phyloP scores from a whole-genome alignment of 2,329 filamentous ascomycete genomes.

The Talaromyces sp. region DNA sequence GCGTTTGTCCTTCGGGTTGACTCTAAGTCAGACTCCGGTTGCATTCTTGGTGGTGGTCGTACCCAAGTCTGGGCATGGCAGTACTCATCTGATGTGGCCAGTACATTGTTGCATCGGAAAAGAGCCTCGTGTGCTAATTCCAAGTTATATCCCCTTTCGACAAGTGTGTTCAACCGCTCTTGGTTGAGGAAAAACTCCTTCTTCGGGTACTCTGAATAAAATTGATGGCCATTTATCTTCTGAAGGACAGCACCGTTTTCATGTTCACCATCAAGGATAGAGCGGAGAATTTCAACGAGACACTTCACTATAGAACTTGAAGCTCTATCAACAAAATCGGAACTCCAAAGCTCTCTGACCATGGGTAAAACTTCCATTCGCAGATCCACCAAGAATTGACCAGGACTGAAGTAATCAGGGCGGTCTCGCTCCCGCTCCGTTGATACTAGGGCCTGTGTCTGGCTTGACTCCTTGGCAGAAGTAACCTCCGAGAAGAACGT shows the following conservation, averaged over 20 bases:
- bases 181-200: conserved; percentile 55
- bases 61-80: conserved; percentile 63
- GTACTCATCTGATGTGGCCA: conserved; percentile 66
- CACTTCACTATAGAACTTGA: conserved; percentile 73
- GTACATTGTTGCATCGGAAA: conserved; percentile 73
- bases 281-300: conserved; percentile 78
- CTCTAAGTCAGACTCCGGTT: conserved; percentile 62
- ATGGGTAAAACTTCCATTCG: conserved; percentile 76
- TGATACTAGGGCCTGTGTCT: conserved; percentile 56
- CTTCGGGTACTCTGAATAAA: conserved; percentile 45
- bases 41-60: conserved; percentile 61
- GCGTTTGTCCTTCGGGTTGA: conserved; percentile 14
- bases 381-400: conserved; percentile 83
- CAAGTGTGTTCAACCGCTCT: conserved; percentile 47
- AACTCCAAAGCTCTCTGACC: conserved; percentile 79
- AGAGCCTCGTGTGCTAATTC: conserved; percentile 74
- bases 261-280: conserved; percentile 71
- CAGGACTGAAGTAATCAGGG: conserved; percentile 62
- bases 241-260: conserved; percentile 64
- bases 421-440: conserved; percentile 57
- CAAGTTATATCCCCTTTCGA: conserved; percentile 54
- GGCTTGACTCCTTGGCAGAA: conserved; percentile 72
- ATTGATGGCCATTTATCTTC: conserved; percentile 59
- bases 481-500: conserved; percentile 75
- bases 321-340: conserved; percentile 76